These are phyloP conservation scores for Phytophthora citrophthora DNA, from an alignment of 352 stramenopile species.

Conservation along the genomic window DNA sequence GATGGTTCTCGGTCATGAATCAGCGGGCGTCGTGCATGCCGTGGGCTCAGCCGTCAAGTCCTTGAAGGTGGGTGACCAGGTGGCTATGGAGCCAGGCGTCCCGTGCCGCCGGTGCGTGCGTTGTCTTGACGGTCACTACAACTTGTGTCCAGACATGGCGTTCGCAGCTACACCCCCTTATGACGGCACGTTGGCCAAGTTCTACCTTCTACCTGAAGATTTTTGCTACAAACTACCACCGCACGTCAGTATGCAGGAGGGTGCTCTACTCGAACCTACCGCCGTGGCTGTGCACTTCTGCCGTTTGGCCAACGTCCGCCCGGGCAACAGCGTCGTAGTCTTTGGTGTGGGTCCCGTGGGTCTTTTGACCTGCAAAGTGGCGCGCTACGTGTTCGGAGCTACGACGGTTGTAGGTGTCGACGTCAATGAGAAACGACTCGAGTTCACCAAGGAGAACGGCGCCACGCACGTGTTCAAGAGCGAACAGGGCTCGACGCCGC, in stretches of 20 bases:
- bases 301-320: constrained; percentile 31
- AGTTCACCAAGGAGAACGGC: constrained; percentile 31
- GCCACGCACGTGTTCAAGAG: constrained; percentile 32
- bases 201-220: constrained; percentile 34
- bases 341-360: constrained; percentile 39
- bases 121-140: constrained; percentile 32
- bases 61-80: constrained; percentile 26
- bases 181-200: constrained; percentile 36
- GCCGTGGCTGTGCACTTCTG: constrained; percentile 40
- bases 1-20: constrained; percentile 39
- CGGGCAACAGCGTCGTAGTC: constrained; percentile 34
- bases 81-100: constrained; percentile 35
- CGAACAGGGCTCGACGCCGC: constrained; percentile 8
- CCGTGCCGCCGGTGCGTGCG: constrained; percentile 30
- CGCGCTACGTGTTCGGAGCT: constrained; percentile 32
- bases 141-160: constrained; percentile 32
- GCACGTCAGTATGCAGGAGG: constrained; percentile 32
- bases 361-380: constrained; percentile 35
- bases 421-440: constrained; percentile 29
- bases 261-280: constrained; percentile 32
- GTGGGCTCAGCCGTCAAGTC: constrained; percentile 30
- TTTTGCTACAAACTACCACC: constrained; percentile 37
- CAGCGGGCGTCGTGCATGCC: constrained; percentile 31
- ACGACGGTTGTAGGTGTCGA: constrained; percentile 33
- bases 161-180: constrained; percentile 33